phyloP scores from a whole-genome alignment of 805 yeast genomes.

The Metschnikowia lochheadii region DNA sequence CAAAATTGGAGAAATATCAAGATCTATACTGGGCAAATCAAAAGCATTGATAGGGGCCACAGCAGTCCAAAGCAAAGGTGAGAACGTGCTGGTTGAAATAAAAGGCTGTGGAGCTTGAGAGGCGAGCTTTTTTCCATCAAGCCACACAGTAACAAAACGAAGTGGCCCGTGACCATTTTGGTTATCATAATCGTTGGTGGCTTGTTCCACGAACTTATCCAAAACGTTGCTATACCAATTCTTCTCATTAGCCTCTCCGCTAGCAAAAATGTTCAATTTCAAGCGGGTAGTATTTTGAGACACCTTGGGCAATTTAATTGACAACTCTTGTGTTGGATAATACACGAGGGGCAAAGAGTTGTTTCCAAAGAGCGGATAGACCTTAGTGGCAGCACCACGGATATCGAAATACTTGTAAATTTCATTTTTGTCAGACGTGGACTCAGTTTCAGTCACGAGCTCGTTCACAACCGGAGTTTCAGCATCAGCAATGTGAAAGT shows the following conservation, averaged over 20 bases:
- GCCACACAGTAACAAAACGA: constrained; percentile 58
- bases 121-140: constrained; percentile 57
- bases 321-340: constrained; percentile 39
- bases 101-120: constrained; percentile 66
- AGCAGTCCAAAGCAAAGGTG: constrained; percentile 80
- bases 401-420: constrained; percentile 23
- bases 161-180: constrained; percentile 67
- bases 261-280: constrained; percentile 54
- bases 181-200: constrained; percentile 24
- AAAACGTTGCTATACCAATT: constrained; percentile 72
- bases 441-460: neutral
- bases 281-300: constrained; percentile 57
- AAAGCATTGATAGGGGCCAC: constrained; percentile 71
- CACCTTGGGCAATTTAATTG: constrained; percentile 42
- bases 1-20: constrained; percentile 67
- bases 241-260: constrained; percentile 79
- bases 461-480: constrained; percentile 6
- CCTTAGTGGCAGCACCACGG: constrained; percentile 35
- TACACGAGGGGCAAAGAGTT: constrained; percentile 42
- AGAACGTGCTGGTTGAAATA: constrained; percentile 75
- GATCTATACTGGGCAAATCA: constrained; percentile 64
- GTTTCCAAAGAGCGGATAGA: constrained; percentile 32
- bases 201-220: constrained; percentile 43
- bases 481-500: constrained; percentile 13
- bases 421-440: neutral